phyloP scores from a whole-genome alignment of 1,284 basidiomycete species.

The Neonothopanus nambi region DNA sequence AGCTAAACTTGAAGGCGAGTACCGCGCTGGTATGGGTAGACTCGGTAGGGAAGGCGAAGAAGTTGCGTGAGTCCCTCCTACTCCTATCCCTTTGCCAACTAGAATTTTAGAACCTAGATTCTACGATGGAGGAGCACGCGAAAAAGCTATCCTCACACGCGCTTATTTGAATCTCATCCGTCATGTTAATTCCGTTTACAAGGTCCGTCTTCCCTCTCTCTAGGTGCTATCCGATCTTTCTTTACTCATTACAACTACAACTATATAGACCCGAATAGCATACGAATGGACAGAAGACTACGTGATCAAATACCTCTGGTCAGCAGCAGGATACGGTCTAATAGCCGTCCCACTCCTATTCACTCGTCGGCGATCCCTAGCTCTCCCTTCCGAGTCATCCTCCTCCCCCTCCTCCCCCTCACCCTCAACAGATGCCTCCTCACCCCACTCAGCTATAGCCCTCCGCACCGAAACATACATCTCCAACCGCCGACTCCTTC shows the following conservation, averaged over 20 bases:
- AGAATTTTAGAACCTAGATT: too few species aligned
- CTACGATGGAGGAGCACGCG: conserved; percentile 87
- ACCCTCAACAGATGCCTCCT: too few species aligned
- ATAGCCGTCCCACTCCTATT: conserved; percentile 88
- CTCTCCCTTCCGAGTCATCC: too few species aligned
- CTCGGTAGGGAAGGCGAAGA: conserved; percentile 93
- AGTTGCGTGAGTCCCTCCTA: conserved; percentile 66
- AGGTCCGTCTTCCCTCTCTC: conserved; percentile 45
- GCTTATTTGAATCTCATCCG: conserved; percentile 83
- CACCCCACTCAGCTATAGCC: conserved; percentile 11
- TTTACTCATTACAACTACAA: not conserved
- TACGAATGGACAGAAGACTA: conserved; percentile 94
- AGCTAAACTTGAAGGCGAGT: conserved; percentile 87
- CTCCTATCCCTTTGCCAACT: not conserved
- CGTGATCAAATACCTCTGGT: conserved; percentile 94
- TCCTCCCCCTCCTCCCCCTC: not conserved
- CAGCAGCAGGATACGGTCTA: conserved; percentile 84
- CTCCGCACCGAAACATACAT: conserved; percentile 73
- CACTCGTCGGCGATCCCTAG: conserved; percentile 36
- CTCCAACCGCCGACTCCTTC: conserved; percentile 88
- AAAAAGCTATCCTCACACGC: conserved; percentile 80
- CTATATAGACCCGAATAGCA: conserved; percentile 67
- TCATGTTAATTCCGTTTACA: conserved; percentile 93
- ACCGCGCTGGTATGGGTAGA: conserved; percentile 84
- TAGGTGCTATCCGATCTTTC: not conserved